A percentile compares a stretch with the other conserved stretches of the same genome.
Conservation (phyloP, 768 basidiomycete genomes). For the Lactarius deliciosus region DNA sequence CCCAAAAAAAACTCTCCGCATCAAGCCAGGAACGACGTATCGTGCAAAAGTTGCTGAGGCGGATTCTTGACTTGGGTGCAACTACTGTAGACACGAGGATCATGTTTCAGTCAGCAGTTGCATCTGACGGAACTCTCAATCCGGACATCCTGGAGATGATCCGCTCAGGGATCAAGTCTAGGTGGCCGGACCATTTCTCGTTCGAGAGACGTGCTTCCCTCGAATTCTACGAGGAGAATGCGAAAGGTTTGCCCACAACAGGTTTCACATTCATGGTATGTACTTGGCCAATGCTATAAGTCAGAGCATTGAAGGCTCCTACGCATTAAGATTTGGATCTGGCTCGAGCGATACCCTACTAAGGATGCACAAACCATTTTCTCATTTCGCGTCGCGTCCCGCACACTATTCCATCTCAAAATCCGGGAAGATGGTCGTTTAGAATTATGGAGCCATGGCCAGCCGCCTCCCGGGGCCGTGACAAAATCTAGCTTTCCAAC, state of each 20-base stretch:
- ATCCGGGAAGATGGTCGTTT: constrained; percentile 59
- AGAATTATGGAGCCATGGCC: constrained; percentile 45
- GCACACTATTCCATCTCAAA: constrained; percentile 44
- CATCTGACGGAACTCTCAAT: constrained; percentile 52
- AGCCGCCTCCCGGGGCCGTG: constrained; percentile 44
- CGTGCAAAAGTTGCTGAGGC: constrained; percentile 59
- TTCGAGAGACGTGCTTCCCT: constrained; percentile 58
- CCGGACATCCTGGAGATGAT: constrained; percentile 68
- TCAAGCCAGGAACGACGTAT: constrained; percentile 54
- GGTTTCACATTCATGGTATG: constrained; percentile 76
- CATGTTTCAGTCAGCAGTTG: constrained; percentile 60
- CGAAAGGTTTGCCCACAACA: constrained; percentile 52
- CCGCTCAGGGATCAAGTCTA: constrained; percentile 65
- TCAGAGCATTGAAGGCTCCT: constrained; percentile 32
- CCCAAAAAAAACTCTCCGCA: constrained; percentile 32
- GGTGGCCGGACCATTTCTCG: constrained; percentile 79
- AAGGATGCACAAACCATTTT: constrained; percentile 39
- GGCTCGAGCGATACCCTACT: constrained; percentile 46
- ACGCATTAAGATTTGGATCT: constrained; percentile 47
- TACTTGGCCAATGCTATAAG: constrained; percentile 5
- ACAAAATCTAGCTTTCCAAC: constrained; percentile 49
- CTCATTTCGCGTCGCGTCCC: constrained; percentile 37
- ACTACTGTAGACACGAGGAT: constrained; percentile 60
- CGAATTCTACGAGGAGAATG: constrained; percentile 47
- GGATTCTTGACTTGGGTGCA: constrained; percentile 75